These are phyloP conservation scores for Puccinia coronata DNA, from an alignment of 1,284 basidiomycete genomes.

Conservation along the genomic window DNA sequence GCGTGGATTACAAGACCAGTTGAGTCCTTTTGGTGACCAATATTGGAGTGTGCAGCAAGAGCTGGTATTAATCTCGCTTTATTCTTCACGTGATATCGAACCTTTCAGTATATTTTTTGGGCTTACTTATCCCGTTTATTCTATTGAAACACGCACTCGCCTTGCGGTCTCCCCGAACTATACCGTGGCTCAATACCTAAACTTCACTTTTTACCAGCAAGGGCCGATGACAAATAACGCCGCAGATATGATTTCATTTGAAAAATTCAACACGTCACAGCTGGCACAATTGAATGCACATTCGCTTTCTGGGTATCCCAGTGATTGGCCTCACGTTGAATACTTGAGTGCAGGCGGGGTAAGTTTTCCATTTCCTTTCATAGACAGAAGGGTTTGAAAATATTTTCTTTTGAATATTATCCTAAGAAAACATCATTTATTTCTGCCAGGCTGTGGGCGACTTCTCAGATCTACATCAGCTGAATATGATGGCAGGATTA, in stretches of 20 bases:
- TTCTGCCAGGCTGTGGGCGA: background rate
- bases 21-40: too few species aligned
- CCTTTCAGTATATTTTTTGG: conserved; percentile 19
- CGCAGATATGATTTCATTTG: conserved; percentile 38
- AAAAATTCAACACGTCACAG: background rate
- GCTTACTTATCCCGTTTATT: conserved; percentile 34
- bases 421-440: background rate
- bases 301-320: conserved; percentile 10
- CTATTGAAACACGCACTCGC: conserved; percentile 17
- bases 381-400: too few species aligned
- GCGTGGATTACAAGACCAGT: conserved; percentile 33
- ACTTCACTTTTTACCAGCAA: conserved; percentile 12
- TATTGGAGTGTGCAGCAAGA: background rate
- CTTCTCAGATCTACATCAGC: background rate
- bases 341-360: conserved; percentile 32
- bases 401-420: background rate
- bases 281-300: too few species aligned
- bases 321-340: conserved; percentile 46
- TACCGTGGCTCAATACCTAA: background rate
- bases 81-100: too few species aligned
- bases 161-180: background rate
- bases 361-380: background rate
- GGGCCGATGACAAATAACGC: conserved; percentile 23
- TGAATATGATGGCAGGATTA: background rate
- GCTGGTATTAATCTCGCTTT: background rate